Conservation (phyloP, 176 grass and related monocot genomes). For the Musa beccarii region DNA sequence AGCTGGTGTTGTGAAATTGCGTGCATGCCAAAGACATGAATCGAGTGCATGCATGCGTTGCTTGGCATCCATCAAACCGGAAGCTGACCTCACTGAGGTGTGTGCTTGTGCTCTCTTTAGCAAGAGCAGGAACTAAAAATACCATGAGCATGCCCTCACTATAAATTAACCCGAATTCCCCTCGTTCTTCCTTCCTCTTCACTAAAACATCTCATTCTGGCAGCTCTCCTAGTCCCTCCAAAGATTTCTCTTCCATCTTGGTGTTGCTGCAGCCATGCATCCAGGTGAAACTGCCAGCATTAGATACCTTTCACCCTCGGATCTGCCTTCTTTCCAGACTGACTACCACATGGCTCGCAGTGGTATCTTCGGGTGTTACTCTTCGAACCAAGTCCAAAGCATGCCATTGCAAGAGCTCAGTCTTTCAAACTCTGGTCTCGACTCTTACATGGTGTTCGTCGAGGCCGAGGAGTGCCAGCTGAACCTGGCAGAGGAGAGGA, state of each 20-base stretch:
- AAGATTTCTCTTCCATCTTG: background rate
- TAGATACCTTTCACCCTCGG: constrained; percentile 30
- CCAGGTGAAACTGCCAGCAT: constrained; percentile 67
- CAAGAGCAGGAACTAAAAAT: background rate
- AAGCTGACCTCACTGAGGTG: background rate
- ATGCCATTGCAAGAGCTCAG: constrained; percentile 31
- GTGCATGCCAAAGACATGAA: background rate
- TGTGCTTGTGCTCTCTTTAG: constrained; percentile 10
- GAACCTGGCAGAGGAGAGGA: constrained; percentile 47
- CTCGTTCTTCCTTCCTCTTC: constrained; percentile 13
- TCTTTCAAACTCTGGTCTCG: constrained; percentile 1
- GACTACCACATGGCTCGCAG: too few relatives aligned
- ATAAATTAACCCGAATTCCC: constrained; percentile 54
- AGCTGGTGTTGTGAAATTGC: constrained; percentile 26
- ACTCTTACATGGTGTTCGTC: constrained; percentile 15
- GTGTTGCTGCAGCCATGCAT: constrained; percentile 33
- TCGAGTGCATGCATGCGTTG: constrained; percentile 2
- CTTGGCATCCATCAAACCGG: background rate
- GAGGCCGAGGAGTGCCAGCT: constrained; percentile 16
- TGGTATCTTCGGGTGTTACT: background rate
- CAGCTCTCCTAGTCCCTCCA: background rate
- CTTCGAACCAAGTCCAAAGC: constrained; percentile 9
- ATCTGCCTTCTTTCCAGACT: background rate
- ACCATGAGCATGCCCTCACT: constrained; percentile 5
- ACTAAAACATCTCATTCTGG: constrained; percentile 9